Evolutionary conservation across 1,139 yeast species (phyloP).

Genomic region (Kluyveromyces marxianus): DNA sequence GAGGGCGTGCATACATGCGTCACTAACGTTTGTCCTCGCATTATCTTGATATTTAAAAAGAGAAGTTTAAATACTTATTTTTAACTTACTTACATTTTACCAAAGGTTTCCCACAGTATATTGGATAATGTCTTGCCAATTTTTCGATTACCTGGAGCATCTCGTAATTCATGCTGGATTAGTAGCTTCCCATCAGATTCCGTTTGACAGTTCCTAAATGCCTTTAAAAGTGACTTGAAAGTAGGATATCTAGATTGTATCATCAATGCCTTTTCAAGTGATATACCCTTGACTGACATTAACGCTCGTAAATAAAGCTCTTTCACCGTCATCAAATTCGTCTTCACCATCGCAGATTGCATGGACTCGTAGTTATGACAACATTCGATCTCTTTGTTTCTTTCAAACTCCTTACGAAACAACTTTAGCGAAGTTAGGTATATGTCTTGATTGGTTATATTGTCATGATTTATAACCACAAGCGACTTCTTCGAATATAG

Average conservation of each 20-base stretch:
- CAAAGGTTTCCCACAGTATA: constrained; percentile 58
- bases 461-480: constrained; percentile 44
- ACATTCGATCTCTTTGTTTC: constrained; percentile 37
- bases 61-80: no score
- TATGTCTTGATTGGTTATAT: constrained; percentile 46
- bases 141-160: constrained; percentile 54
- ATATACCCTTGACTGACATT: constrained; percentile 71
- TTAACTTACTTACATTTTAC: constrained; percentile 19
- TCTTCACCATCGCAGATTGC: constrained; percentile 63
- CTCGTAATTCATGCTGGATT: constrained; percentile 39
- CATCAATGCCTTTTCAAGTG: constrained; percentile 75
- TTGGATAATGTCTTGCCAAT: constrained; percentile 55
- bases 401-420: constrained; percentile 40
- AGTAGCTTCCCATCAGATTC: constrained; percentile 36
- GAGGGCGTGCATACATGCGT: no score
- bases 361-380: constrained; percentile 63
- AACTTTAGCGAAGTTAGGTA: constrained; percentile 36
- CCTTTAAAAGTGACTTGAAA: constrained; percentile 27
- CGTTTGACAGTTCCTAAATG: constrained; percentile 32
- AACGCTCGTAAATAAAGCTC: constrained; percentile 73
- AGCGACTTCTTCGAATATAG: constrained; percentile 33
- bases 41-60: no score
- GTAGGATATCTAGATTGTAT: constrained; percentile 45
- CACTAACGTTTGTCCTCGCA: no score
- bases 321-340: constrained; percentile 60